Base-by-base conservation (phyloP, 2,329 filamentous ascomycete genomes). In the Cladosporium austrohemisphaericum region DNA sequence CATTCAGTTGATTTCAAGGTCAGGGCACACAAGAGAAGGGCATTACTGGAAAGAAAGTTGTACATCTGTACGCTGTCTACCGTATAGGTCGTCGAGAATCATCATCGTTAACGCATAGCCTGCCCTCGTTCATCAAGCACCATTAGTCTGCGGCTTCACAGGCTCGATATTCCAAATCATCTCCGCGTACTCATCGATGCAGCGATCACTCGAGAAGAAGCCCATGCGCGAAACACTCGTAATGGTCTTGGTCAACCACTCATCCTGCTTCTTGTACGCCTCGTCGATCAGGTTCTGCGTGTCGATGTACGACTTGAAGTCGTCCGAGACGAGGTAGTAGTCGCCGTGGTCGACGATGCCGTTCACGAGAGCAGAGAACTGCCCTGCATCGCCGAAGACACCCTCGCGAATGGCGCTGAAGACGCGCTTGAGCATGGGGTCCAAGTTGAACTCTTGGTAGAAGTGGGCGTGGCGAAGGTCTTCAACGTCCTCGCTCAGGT, bases 101-200 rank as follows among this genome's bases (percentile, higher is more conserved):
- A 16, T 45, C 31, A 35, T 45, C n/a, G 36, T 35, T 14, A 19
- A 28, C n/a, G 14, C 23, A 11, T 31, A 22, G 9, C 10, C 26
- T 41, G 25, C 14, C 25, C 28, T 9, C 13, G 18, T 16, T 19
- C 26, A 19, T 50, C 38, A 50, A 31, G 38, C 31, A 11, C 47
- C 47, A 29, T 50, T 50, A 28, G 47, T 23, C 38, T 50, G 20
- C 14, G 47, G 47, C 47, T 50, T 51, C 48, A 93, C 68, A 22
- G 92, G 91, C 75, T 97, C 92, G 31, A 95, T 76, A 65, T 97
- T 97, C 93, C 93, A 98, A 68, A 98, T 96, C 56, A 79, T 84
- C 68, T 98, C 92, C 0, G 93, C 93, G 71, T 98, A 98, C 76
- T 96, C 91, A 62, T 92, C 88, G 68, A 97, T 96, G 72, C 92